These are phyloP conservation scores for Tephrocybe sp. DNA, from an alignment of 768 basidiomycete genomes.

Conservation along the genomic window DNA sequence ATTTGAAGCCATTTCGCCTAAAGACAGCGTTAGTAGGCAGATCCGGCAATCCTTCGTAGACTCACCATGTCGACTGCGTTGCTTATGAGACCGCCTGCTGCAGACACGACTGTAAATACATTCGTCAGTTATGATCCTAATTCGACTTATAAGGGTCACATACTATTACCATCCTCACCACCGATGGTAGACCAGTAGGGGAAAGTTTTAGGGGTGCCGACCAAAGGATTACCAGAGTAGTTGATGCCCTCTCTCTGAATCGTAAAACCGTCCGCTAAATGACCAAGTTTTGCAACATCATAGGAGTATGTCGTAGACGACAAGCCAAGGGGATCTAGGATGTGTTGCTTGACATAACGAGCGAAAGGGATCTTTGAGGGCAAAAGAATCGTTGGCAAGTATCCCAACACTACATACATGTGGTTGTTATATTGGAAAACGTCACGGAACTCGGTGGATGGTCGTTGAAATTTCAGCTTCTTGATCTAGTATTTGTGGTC, in stretches of 20 bases:
- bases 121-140: background rate
- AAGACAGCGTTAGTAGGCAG: background rate
- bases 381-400: conserved; percentile 25
- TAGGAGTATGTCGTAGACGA: conserved; percentile 30
- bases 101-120: conserved; percentile 23
- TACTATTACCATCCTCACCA: conserved; percentile 26
- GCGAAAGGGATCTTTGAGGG: conserved; percentile 25
- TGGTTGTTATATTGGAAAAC: conserved; percentile 29
- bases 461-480: conserved; percentile 26
- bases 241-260: conserved; percentile 19
- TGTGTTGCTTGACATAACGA: conserved; percentile 30
- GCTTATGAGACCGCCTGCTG: conserved; percentile 28
- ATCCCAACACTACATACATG: conserved; percentile 28
- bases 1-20: conserved; percentile 23
- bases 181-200: conserved; percentile 22
- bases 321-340: conserved; percentile 28
- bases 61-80: conserved; percentile 25
- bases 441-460: conserved; percentile 30
- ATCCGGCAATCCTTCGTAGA: background rate
- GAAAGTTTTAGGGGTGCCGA: conserved; percentile 9
- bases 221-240: conserved; percentile 6
- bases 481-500: conserved; percentile 11
- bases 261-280: conserved; percentile 28
- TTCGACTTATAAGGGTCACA: background rate
- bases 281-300: conserved; percentile 23